Conservation (phyloP, 75 land plant species). For the Selaginella tamariscina region DNA sequence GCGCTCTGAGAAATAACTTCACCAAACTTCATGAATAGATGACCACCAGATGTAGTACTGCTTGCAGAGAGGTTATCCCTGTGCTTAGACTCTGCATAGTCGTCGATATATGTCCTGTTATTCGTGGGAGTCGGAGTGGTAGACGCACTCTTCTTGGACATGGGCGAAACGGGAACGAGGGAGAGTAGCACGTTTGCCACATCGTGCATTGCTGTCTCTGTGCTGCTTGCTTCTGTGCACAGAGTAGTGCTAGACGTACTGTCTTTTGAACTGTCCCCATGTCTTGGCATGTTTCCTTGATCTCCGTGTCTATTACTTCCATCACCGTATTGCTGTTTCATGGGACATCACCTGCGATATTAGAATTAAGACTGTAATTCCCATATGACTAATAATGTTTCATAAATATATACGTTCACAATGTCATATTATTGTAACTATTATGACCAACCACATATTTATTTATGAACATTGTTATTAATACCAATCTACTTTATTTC, state of each 20-base stretch:
- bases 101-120: not conserved
- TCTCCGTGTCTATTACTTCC: conserved; percentile 70
- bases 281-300: conserved; percentile 58
- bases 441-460: too few species aligned
- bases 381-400: not conserved
- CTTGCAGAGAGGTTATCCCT: not conserved
- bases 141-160: conserved; percentile 18
- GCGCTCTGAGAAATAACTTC: conserved; percentile 14
- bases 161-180: conserved; percentile 16
- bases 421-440: too few species aligned
- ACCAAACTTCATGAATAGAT: conserved; percentile 10
- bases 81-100: conserved; percentile 8
- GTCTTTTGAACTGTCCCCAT: conserved; percentile 58
- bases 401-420: too few species aligned
- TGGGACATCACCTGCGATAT: conserved; percentile 56
- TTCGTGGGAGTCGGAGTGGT: not conserved
- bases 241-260: conserved; percentile 82
- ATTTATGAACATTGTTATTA: too few species aligned
- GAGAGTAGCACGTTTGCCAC: conserved; percentile 65
- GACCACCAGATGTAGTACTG: conserved; percentile 7
- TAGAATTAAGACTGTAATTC: not conserved
- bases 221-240: conserved; percentile 63
- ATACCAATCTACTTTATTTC: too few species aligned
- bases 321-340: conserved; percentile 53
- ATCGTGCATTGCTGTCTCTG: conserved; percentile 91